Evolutionary conservation across 2,329 filamentous ascomycete species (phyloP).

Genomic region (Bipolaris gigantea): DNA sequence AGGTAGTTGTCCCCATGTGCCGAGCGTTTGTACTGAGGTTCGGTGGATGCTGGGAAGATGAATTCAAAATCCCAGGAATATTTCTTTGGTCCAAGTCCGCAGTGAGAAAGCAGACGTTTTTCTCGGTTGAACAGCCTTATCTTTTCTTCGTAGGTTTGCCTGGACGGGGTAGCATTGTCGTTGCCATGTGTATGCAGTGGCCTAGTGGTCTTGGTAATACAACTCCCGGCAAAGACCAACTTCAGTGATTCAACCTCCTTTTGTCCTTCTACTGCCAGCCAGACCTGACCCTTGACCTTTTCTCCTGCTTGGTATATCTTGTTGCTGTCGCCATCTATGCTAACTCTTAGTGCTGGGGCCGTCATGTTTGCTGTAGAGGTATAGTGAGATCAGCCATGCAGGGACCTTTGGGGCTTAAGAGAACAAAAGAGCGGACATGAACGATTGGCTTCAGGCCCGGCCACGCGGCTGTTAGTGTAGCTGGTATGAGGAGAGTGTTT

Average conservation of each 20-base stretch:
- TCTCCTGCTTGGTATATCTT: constrained; percentile 38
- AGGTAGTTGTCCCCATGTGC: constrained; percentile 33
- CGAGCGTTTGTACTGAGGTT: constrained; percentile 31
- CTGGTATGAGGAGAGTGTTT: constrained; percentile 36
- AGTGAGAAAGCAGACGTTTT: constrained; percentile 24
- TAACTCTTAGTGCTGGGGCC: constrained; percentile 30
- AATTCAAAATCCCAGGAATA: constrained; percentile 43
- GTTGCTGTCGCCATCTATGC: constrained; percentile 37
- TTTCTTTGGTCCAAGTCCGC: constrained; percentile 29
- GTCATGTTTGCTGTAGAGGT: constrained; percentile 27
- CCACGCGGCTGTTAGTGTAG: constrained; percentile 33
- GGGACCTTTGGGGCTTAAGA: constrained; percentile 32
- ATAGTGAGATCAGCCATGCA: constrained; percentile 28
- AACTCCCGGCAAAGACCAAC: constrained; percentile 36
- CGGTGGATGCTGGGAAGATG: constrained; percentile 37
- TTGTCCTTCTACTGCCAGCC: constrained; percentile 33
- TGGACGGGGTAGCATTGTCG: constrained; percentile 15
- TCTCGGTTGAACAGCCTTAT: constrained; percentile 37
- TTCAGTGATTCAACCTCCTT: constrained; percentile 33
- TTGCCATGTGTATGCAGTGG: constrained; percentile 26
- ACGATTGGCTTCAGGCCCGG: constrained; percentile 25
- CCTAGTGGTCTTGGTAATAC: constrained; percentile 38
- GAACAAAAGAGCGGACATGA: constrained; percentile 1
- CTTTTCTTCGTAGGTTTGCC: constrained; percentile 33
- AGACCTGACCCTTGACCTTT: constrained; percentile 38